Base-by-base conservation (phyloP, 164 flowering plant genomes). In the Aristolochia contorta region DNA sequence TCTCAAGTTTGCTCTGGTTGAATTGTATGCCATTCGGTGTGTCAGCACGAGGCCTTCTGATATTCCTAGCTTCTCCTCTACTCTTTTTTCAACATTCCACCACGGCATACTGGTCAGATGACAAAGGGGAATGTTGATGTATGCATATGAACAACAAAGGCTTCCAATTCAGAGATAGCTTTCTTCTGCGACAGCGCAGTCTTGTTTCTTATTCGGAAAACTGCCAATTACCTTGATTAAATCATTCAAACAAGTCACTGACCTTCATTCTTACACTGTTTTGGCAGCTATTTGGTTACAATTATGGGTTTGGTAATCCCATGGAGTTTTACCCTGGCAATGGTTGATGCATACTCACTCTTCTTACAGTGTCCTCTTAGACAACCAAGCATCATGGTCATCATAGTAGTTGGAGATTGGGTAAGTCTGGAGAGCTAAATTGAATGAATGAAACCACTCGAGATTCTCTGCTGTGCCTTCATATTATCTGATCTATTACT, bases 261-360 rank as follows among this genome's bases (percentile, higher is more conserved):
- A 49, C 53, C 53, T 27, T 27, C 30, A 27, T 5, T 37, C 43
- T 32, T 6, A 49, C 59, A 18, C 33, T 47, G 15, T 46, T 33
- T 58, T 16, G 65, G 43, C 83, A 88, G 96, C 81, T 88, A 71
- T 64, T 69, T 88, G 77, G 90, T 85, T 20, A 86, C 88, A 51
- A 71, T 79, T 61, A 84, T 86, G 92, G 86, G 90, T 60, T 73
- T 86, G 80, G 79, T 84, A 23, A 80, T 84, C 32, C 92, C 96
- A 20, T 88, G 96, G 96, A 85, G 96, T 65, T 82, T 81, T 63
- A 78, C 85, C 37, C 47, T 86, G 69, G 89, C 85, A 55, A 19
- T 89, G 64, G 75, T 88, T 47, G 96, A 88, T 64, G 85, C 72
- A 19, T 86, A 77, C 70, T 76, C 82, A 8, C 71, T 84, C n/a